Conservation (phyloP, 2,329 filamentous ascomycete genomes). For the Scortechinia acanthostroma region DNA sequence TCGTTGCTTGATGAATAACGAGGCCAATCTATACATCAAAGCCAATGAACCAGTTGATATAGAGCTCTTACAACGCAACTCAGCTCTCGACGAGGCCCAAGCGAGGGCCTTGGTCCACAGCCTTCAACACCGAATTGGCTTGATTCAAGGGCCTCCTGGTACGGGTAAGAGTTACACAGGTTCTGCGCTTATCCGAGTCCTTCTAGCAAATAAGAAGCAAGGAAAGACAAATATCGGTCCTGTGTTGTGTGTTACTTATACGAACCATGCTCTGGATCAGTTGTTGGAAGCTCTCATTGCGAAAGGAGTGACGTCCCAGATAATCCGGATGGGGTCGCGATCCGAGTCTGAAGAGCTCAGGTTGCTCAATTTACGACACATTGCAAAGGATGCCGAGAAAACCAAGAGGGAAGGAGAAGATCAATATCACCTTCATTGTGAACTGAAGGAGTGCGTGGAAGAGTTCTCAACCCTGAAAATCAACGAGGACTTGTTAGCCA, state of each 20-base stretch:
- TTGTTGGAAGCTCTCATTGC: slow-evolving; percentile 57
- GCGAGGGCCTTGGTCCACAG: slow-evolving; percentile 43
- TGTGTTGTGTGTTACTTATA: slow-evolving; percentile 55
- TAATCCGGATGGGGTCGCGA: slow-evolving; percentile 22
- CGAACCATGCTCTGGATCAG: slow-evolving; percentile 62
- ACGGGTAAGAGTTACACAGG: slow-evolving; percentile 34
- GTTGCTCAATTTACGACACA: slow-evolving; percentile 9
- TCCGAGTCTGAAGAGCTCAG: slow-evolving; percentile 39
- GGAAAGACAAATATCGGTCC: slow-evolving; percentile 38
- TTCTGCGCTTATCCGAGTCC: slow-evolving; percentile 59
- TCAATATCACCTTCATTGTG: neutral
- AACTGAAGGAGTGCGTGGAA: neutral
- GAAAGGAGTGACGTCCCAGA: slow-evolving; percentile 37
- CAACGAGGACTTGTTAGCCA: slow-evolving; percentile 21
- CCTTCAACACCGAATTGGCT: slow-evolving; percentile 40
- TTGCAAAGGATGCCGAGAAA: neutral
- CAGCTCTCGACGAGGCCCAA: slow-evolving; percentile 35
- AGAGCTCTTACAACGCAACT: neutral
- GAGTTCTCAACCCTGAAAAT: slow-evolving; percentile 4
- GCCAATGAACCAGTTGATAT: neutral
- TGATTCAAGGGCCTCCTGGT: slow-evolving; percentile 71
- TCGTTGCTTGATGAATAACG: neutral
- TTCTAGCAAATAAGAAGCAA: slow-evolving; percentile 48
- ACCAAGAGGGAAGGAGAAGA: neutral
- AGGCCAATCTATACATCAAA: neutral